Base-by-base conservation (phyloP, 371 early-diverging fungal genomes). In the Apophysomyces variabilis region DNA sequence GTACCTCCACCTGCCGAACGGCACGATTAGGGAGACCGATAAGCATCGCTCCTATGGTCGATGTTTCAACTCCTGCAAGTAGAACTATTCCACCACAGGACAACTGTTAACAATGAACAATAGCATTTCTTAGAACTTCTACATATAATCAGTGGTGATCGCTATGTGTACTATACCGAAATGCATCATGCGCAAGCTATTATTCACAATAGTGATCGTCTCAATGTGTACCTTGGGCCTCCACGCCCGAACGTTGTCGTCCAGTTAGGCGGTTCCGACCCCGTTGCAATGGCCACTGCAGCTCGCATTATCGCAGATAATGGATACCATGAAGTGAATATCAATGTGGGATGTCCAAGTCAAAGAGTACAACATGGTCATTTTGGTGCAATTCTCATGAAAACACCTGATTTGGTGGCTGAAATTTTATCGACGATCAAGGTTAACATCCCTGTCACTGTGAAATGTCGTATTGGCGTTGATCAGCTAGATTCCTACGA, bases 321-420 rank as follows among this genome's bases (percentile, higher is more conserved):
- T 21, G 87, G 86, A 4, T 87, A 82, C 59, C 56, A 62, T 8
- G 87, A 89, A 66, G 66, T 93, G 12, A 92, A 93, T 66, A 72
- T 93, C 38, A 93, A 93, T 73, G 83, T 89, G 35, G 93, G 93
- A 0, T 93, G 93, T 60, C 93, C 93, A 0, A 92, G 92, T 62
- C 80, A 81, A 46, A 77, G 87, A 57, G 93, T 93, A 1, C 79
- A 86, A 62, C 77, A 80, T 64, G 87, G 90, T 1, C 69, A 77
- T 32, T 93, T 92, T 77, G 93, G 93, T 16, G 93, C 92, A 0
- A 78, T 89, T 1, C 66, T 93, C 38, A 93, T 93, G 93, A 91
- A 90, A 65, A 77, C 83, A 6, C 92, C 91, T 0, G 76, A 80
- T 0, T 16, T 66, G 6, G 88, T 90, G 0, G 86, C 85, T 1